Evolutionary conservation across 2,329 filamentous ascomycete genomes (phyloP).

Genomic region (Nigrograna mackinnonii): DNA sequence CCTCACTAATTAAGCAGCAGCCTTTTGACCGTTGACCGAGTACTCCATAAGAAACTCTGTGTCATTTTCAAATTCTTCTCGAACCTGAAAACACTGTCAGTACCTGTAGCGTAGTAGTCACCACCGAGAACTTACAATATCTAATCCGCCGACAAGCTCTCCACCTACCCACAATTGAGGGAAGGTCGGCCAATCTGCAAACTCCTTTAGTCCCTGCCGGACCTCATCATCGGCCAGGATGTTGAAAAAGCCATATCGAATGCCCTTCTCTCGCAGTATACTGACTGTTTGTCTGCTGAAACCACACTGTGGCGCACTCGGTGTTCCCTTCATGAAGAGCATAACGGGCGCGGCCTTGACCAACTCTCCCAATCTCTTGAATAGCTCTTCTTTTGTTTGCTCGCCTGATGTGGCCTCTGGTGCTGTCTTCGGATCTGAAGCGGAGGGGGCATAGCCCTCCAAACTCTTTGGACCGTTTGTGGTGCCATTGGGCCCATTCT

Average conservation of each 20-base stretch:
- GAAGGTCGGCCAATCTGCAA: slow-evolving; percentile 97
- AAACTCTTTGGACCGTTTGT: slow-evolving; percentile 43
- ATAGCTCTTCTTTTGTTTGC: slow-evolving; percentile 77
- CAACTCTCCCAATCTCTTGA: slow-evolving; percentile 77
- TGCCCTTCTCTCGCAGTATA: slow-evolving; percentile 82
- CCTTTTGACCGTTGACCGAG: slow-evolving; percentile 41
- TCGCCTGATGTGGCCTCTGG: slow-evolving; percentile 49
- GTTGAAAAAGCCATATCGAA: slow-evolving; percentile 99
- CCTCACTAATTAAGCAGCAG: neutral
- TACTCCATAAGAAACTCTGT: slow-evolving; percentile 81
- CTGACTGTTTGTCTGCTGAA: slow-evolving; percentile 90
- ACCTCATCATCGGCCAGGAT: slow-evolving; percentile 98
- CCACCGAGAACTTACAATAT: slow-evolving; percentile 73
- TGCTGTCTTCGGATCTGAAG: slow-evolving; percentile 49
- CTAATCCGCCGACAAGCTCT: slow-evolving; percentile 88
- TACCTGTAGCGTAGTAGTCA: slow-evolving; percentile 21
- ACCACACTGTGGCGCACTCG: slow-evolving; percentile 83
- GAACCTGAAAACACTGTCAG: slow-evolving; percentile 70
- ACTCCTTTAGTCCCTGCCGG: slow-evolving; percentile 93
- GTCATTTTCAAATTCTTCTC: slow-evolving; percentile 87
- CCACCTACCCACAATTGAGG: slow-evolving; percentile 92
- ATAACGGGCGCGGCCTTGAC: slow-evolving; percentile 97
- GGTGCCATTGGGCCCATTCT: slow-evolving; percentile 38
- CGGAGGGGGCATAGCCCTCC: slow-evolving; percentile 48
- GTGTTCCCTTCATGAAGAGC: slow-evolving; percentile 99